phyloP scores from a whole-genome alignment of 2,329 filamentous ascomycete genomes.

The Epichloe amarillans region DNA sequence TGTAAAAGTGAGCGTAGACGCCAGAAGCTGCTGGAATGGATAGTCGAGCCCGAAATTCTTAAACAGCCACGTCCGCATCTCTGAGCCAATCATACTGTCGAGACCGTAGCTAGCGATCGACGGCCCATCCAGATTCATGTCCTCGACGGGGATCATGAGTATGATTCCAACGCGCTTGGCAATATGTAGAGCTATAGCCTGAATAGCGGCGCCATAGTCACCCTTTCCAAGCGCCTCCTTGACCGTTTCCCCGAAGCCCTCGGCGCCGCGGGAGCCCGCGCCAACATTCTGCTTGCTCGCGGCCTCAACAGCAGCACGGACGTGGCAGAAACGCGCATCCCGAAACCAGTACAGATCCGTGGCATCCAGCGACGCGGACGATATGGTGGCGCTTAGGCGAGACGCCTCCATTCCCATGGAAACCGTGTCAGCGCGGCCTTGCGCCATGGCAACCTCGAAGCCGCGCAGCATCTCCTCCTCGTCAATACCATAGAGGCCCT shows the following conservation, averaged over 20 bases:
- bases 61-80: conserved; percentile 23
- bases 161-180: background rate
- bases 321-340: background rate
- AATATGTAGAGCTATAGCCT: background rate
- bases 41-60: conserved; percentile 23
- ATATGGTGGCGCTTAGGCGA: background rate
- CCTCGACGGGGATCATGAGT: background rate
- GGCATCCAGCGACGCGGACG: background rate
- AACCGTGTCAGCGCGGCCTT: background rate
- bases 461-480: background rate
- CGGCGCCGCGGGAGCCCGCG: no score
- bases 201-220: no score
- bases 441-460: background rate
- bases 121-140: background rate
- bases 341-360: background rate
- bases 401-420: background rate
- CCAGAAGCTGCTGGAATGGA: conserved; percentile 25
- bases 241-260: background rate
- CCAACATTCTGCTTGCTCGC: background rate
- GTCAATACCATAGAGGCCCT: background rate
- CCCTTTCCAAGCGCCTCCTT: background rate
- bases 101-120: conserved; percentile 20
- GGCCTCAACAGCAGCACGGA: background rate
- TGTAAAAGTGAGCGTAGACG: conserved; percentile 14
- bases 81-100: conserved; percentile 24